phyloP scores from a whole-genome alignment of 495 filamentous ascomycete species.

The Beverwykella pulmonaria region DNA sequence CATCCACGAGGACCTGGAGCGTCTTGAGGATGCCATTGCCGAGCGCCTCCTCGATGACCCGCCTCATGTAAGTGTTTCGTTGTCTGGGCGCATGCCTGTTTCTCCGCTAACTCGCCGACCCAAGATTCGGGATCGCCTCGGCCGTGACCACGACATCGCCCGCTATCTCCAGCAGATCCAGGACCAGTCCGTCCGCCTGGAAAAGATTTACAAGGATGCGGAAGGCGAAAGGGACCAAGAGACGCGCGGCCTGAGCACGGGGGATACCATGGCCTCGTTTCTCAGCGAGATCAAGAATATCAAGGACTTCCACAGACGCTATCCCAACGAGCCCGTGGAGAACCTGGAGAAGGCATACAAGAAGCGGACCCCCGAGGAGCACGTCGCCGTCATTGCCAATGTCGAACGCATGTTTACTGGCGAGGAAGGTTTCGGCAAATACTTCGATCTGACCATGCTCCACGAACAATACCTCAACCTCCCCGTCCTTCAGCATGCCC shows the following conservation, averaged over 20 bases:
- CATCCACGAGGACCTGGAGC: slow-evolving; percentile 92
- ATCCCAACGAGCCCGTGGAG: slow-evolving; percentile 92
- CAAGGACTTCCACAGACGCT: slow-evolving; percentile 83
- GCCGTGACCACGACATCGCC: slow-evolving; percentile 88
- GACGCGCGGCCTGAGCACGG: slow-evolving; percentile 78
- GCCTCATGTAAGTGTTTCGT: slow-evolving; percentile 64
- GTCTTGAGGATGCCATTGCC: slow-evolving; percentile 88
- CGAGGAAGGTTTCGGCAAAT: slow-evolving; percentile 89
- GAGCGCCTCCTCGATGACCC: slow-evolving; percentile 88
- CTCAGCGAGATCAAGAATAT: slow-evolving; percentile 80
- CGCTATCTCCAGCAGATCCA: slow-evolving; percentile 84
- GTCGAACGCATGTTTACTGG: slow-evolving; percentile 93
- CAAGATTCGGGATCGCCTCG: slow-evolving; percentile 80
- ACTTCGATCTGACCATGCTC: slow-evolving; percentile 77
- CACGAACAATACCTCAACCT: slow-evolving; percentile 92
- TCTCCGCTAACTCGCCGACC: slow-evolving; percentile 40
- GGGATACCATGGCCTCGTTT: slow-evolving; percentile 90
- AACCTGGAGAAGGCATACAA: slow-evolving; percentile 93
- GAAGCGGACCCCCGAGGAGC: slow-evolving; percentile 68
- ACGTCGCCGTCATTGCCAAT: slow-evolving; percentile 50
- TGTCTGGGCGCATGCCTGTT: not conserved
- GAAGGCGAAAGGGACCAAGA: slow-evolving; percentile 72
- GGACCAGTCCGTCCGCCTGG: slow-evolving; percentile 75
- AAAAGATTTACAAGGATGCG: slow-evolving; percentile 83
- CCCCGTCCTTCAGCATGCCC: slow-evolving; percentile 61